Evolutionary conservation across 2,329 filamentous ascomycete species (phyloP), one percentile per base, ranked within the genome.

Genomic region (Sarocladium kiliense): DNA sequence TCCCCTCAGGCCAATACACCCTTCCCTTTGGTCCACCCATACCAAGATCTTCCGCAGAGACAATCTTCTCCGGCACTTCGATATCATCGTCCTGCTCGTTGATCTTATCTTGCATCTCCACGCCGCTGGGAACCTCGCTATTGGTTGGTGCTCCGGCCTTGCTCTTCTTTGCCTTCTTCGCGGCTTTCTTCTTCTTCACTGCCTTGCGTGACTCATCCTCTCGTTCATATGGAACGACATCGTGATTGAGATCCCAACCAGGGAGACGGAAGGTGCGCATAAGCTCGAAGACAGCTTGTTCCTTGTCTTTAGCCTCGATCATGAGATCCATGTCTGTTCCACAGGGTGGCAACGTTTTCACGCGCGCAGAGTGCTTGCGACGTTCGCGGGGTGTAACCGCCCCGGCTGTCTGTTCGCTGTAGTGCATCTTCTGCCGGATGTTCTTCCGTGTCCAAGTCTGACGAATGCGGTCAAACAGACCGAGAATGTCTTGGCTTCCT

Each of bases 291-390:
- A 97, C 91, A 0, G 93, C 91, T 69, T 97, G 93, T 68, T 97
- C 93, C 71, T 97, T 97, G 66, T 97, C 93, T 68, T 97, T 97
- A 49, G 93, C 93, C 73, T 97, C 93, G 58, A 97, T 97, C 93
- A 97, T 97, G n/a, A 97, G 77, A 65, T 97, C 93, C 87, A 95
- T 94, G 30, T 88, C 85, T 1, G 82, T 75, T 3, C 85, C 78
- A 63, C 93, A 97, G 0, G 93, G 92, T 1, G 93, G 93, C 1
- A 97, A 71, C 1, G 85, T 88, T 60, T 79, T 79, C 1, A 96
- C 91, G 9, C 93, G 82, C 0, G 90, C 80, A 34, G 85, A 91
- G 65, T 97, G 93, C 70, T 96, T 97, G 57, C 93, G 81, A 26
- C 92, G 78, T 61, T 96, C 87, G 0, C 84, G 80, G 0, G 80